These are phyloP conservation scores for Onygena corvina DNA, from an alignment of 2,329 filamentous ascomycete genomes.

Conservation along the genomic window DNA sequence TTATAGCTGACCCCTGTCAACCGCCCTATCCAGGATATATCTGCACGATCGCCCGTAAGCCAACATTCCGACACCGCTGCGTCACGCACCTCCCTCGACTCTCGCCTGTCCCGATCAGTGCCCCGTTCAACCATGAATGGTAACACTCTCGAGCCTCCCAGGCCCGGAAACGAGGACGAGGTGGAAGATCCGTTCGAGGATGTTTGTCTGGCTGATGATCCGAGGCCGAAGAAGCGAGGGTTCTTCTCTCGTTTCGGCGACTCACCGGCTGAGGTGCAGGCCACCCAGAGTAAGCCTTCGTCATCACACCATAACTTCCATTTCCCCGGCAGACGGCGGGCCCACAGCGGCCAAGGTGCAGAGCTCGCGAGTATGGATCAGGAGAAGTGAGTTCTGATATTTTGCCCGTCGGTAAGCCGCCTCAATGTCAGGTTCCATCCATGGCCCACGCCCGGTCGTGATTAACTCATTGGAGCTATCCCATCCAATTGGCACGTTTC, in stretches of 20 bases:
- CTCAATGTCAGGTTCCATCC: too few relatives aligned
- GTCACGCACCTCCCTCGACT: constrained; percentile 72
- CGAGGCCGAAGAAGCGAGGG: constrained; percentile 59
- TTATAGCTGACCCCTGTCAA: not conserved
- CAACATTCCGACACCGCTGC: constrained; percentile 42
- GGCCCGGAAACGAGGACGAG: constrained; percentile 41
- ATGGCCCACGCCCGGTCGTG: too few relatives aligned
- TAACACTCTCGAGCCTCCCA: constrained; percentile 47
- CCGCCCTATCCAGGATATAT: constrained; percentile 58
- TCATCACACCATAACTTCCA: constrained; percentile 47
- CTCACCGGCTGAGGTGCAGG: constrained; percentile 21
- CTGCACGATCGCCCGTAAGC: constrained; percentile 65
- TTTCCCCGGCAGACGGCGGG: constrained; percentile 59
- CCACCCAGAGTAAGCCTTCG: constrained; percentile 32
- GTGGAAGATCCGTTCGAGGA: constrained; percentile 75
- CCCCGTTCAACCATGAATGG: constrained; percentile 50
- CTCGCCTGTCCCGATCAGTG: constrained; percentile 51
- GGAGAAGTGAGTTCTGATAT: not conserved
- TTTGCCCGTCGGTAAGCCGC: not conserved
- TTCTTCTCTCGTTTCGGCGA: constrained; percentile 68
- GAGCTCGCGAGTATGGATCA: constrained; percentile 53
- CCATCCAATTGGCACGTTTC: not conserved
- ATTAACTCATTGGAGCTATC: too few relatives aligned
- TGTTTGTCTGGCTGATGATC: constrained; percentile 70
- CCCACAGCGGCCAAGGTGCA: constrained; percentile 56